Evolutionary conservation across 2,329 filamentous ascomycete species (phyloP), one percentile per base, ranked within the genome.

Genomic region (Zymoseptoria passerinii): DNA sequence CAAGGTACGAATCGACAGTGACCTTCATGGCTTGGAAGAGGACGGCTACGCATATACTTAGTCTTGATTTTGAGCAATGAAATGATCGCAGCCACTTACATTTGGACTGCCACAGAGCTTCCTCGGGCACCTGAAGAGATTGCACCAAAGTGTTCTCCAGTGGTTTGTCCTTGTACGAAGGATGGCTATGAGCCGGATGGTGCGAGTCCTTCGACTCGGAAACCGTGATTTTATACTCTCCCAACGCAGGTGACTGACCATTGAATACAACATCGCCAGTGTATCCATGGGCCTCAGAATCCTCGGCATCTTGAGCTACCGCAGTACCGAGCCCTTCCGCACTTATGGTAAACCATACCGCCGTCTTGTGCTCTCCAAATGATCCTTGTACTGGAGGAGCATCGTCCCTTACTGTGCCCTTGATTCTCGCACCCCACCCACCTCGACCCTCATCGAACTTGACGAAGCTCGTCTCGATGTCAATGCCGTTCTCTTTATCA

Each of bases 381-480:
- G 64, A 64, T 29, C 61, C 62, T 18, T 27, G 50, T 8, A 28
- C n/a, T 28, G 63, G 53, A 4, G 84, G 80, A 0, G 73, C 87
- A 71, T 88, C 88, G 4, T 85, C 82, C 52, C 89, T 83, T 48
- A 89, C 87, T 50, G 82, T 83, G 20, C 94, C 94, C 75, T 88
- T 92, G 69, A 99, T 86, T 59, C 94, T 82, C 44, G 88, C 90
- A 56, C 86, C 94, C 94, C 94, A 99, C 75, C 85, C 95, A 9
- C 64, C 66, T 53, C 56, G 63, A 58, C 94, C 94, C 20, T 92
- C 91, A 1, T 92, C 89, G 40, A 96, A 82, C 76, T 97, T 99
- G 70, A 96, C 85, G 74, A 97, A 96, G 54, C 90, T 89, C 50
- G 92, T 96, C 8, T 89, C 95, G 62, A 99, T 82, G 75, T 97